A percentile compares a stretch with the other conserved stretches of the same genome.
Conservation (phyloP, 2,329 filamentous ascomycete species). For the Leptosphaerulina australis region DNA sequence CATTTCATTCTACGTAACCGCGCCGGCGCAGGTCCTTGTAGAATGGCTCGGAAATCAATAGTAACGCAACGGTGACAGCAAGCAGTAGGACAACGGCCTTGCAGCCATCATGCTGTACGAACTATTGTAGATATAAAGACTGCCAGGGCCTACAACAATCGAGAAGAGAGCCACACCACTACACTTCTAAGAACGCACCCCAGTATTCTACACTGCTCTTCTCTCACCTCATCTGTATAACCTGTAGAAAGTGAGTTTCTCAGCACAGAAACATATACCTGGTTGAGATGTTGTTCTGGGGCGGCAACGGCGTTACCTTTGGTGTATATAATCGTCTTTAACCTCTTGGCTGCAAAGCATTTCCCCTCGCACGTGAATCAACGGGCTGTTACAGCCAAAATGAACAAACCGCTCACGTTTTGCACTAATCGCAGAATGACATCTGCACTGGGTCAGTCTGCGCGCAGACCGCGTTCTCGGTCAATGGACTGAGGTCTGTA, state of each 20-base stretch:
- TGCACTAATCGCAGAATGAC: constrained; percentile 29
- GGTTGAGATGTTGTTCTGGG: constrained; percentile 12
- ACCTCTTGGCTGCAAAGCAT: constrained; percentile 1
- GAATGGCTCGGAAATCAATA: no score
- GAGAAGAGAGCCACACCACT: constrained; percentile 19
- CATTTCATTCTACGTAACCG: no score
- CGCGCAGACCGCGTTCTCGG: not conserved
- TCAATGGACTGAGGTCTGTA: constrained; percentile 11
- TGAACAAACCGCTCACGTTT: constrained; percentile 44
- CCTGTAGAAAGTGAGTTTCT: constrained; percentile 1
- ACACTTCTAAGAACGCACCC: constrained; percentile 10
- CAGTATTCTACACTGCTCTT: constrained; percentile 4
- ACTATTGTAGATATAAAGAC: no score
- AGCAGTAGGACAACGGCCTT: no score
- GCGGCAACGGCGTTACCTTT: not conserved
- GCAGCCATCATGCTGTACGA: no score
- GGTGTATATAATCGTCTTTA: constrained; percentile 8
- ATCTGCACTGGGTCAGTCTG: constrained; percentile 26
- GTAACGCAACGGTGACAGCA: no score
- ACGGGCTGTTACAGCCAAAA: constrained; percentile 40
- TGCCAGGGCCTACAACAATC: no score
- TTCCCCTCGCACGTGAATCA: constrained; percentile 23
- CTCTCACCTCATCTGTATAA: constrained; percentile 8
- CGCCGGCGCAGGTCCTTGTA: no score
- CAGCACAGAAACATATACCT: constrained; percentile 17